These are phyloP conservation scores for Tolypocladium nubicola DNA, from an alignment of 2,329 filamentous ascomycete genomes.

Conservation along the genomic window DNA sequence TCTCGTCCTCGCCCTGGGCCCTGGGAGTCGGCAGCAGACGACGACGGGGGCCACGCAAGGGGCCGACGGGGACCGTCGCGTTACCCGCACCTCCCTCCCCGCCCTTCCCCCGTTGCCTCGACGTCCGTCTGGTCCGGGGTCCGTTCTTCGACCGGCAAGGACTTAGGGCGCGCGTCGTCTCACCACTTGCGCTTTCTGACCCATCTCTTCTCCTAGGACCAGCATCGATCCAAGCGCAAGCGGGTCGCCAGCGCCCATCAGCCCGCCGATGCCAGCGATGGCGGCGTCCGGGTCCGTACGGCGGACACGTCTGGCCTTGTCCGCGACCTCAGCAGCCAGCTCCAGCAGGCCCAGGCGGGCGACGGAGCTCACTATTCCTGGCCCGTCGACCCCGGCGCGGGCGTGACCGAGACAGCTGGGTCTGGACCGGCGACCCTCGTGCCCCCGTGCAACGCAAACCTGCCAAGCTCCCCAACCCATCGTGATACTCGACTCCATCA, in stretches of 20 bases:
- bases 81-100: neutral
- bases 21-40: neutral
- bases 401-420: slow-evolving; percentile 2
- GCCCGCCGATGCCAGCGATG: neutral
- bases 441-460: neutral
- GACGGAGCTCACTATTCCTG: neutral
- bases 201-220: neutral
- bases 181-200: neutral
- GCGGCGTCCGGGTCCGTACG: neutral
- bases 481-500: slow-evolving; percentile 2
- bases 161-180: neutral
- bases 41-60: neutral
- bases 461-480: neutral
- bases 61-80: neutral
- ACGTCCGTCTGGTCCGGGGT: neutral
- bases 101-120: neutral
- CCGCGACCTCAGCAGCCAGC: neutral
- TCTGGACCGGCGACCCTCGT: neutral
- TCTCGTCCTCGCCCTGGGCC: neutral
- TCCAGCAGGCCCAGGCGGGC: neutral
- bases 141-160: slow-evolving; percentile 1
- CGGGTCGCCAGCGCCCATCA: neutral
- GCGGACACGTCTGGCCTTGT: neutral
- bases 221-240: neutral
- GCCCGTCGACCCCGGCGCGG: slow-evolving; percentile 1